Evolutionary conservation across 2,329 filamentous ascomycete genomes (phyloP).

Genomic region (Fusarium burgessii): DNA sequence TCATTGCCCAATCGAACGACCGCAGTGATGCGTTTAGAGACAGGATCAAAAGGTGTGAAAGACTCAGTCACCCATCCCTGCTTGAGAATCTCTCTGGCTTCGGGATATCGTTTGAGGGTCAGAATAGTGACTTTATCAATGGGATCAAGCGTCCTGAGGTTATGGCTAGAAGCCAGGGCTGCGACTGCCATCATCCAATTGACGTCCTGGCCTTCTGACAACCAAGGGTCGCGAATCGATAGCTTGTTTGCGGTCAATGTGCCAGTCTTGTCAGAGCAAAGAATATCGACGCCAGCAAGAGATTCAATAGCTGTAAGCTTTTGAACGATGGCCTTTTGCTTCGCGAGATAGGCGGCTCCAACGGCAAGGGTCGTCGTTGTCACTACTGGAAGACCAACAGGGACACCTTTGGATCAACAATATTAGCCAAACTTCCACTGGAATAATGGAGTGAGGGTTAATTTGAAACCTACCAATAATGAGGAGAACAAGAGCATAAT

Average conservation of each 20-base stretch:
- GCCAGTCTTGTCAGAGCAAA: constrained; percentile 32
- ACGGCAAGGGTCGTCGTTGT: constrained; percentile 33
- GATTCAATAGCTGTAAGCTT: constrained; percentile 22
- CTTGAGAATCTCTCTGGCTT: constrained; percentile 28
- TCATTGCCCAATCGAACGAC: constrained; percentile 21
- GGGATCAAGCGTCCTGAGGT: constrained; percentile 6
- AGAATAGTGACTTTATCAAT: constrained; percentile 35
- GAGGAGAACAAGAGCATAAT: constrained; percentile 29
- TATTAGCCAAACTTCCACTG: not conserved
- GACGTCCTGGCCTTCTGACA: constrained; percentile 24
- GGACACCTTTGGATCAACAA: not conserved
- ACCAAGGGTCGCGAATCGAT: constrained; percentile 26
- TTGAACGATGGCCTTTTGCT: constrained; percentile 30
- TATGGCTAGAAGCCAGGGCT: constrained; percentile 20
- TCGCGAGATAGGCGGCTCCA: constrained; percentile 24
- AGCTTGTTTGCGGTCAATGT: constrained; percentile 26
- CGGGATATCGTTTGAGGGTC: constrained; percentile 27
- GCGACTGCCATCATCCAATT: constrained; percentile 39
- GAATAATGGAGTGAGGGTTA: fast-evolving
- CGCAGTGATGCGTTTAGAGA: constrained; percentile 27
- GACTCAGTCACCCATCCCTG: constrained; percentile 27
- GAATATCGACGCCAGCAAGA: constrained; percentile 25
- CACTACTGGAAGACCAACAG: constrained; percentile 29
- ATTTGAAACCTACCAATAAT: constrained; percentile 15
- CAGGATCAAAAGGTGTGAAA: constrained; percentile 24